A percentile compares a stretch with the other conserved stretches of the same genome.
Evolutionary conservation across 352 stramenopile species (phyloP).

Genomic region (Globisporangium solare): DNA sequence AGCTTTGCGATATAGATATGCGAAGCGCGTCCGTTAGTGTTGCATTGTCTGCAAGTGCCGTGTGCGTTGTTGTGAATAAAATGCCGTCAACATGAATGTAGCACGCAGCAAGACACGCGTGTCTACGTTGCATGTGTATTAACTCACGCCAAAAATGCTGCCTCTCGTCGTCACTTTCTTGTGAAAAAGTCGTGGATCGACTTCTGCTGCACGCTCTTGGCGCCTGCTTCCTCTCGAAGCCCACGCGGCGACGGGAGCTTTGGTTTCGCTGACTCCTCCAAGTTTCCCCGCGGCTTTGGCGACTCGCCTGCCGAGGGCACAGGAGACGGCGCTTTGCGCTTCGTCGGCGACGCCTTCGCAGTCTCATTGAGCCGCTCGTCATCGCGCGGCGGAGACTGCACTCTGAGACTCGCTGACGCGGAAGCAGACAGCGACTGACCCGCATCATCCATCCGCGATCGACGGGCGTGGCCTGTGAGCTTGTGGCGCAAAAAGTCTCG

Average conservation of each 20-base stretch:
- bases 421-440: constrained; percentile 9
- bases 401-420: background rate
- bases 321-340: too few relatives aligned
- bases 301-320: background rate
- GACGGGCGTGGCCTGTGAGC: background rate
- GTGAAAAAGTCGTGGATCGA: constrained; percentile 10
- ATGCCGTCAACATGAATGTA: background rate
- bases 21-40: too few relatives aligned
- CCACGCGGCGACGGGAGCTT: background rate
- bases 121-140: too few relatives aligned
- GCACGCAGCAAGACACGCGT: background rate
- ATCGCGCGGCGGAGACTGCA: background rate
- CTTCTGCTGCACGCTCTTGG: constrained; percentile 9
- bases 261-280: background rate
- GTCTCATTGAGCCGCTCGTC: background rate
- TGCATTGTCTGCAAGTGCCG: background rate
- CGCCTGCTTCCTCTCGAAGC: background rate
- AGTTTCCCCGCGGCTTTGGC: background rate
- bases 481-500: constrained; percentile 9
- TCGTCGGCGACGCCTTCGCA: background rate
- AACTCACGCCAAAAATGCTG: too few relatives aligned
- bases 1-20: background rate
- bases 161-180: background rate
- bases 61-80: background rate
- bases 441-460: background rate